Percentiles rank a stretch among this genome's conserved stretches.
These are phyloP conservation scores for Backusella australiensis DNA, from an alignment of 192 early-diverging fungal species.

Conservation along the genomic window DNA sequence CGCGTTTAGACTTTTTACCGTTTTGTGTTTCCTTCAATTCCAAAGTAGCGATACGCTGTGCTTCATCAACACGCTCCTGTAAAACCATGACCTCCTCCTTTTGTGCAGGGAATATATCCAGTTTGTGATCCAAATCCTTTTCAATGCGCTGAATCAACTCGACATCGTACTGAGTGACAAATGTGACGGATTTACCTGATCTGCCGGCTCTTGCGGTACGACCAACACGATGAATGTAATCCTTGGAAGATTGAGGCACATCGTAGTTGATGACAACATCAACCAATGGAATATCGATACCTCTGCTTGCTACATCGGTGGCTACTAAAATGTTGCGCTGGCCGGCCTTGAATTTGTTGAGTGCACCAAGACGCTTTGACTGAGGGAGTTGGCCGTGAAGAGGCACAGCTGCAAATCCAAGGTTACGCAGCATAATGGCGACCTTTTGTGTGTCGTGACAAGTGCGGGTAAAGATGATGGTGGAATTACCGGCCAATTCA, in stretches of 20 bases:
- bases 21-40: slow-evolving; percentile 81
- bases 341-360: slow-evolving; percentile 94
- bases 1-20: slow-evolving; percentile 39
- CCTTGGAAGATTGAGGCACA: slow-evolving; percentile 85
- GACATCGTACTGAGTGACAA: slow-evolving; percentile 91
- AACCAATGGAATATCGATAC: slow-evolving; percentile 95
- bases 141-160: slow-evolving; percentile 95
- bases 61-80: slow-evolving; percentile 93
- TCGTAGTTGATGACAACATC: slow-evolving; percentile 98
- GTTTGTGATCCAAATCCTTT: slow-evolving; percentile 83
- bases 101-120: slow-evolving; percentile 80
- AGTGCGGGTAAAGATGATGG: slow-evolving; percentile 93
- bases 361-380: slow-evolving; percentile 87
- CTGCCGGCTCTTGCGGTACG: slow-evolving; percentile 83
- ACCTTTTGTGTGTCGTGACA: slow-evolving; percentile 85
- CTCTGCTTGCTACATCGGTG: slow-evolving; percentile 90
- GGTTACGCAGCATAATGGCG: slow-evolving; percentile 82
- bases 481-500: slow-evolving; percentile 87
- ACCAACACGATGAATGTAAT: slow-evolving; percentile 87
- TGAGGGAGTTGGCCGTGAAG: slow-evolving; percentile 93
- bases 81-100: slow-evolving; percentile 86
- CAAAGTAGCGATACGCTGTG: slow-evolving; percentile 80
- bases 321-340: slow-evolving; percentile 86
- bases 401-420: slow-evolving; percentile 93
- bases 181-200: slow-evolving; percentile 76